Conservation (phyloP, 805 yeast species). For the Kodamaea kaohsiungensis region DNA sequence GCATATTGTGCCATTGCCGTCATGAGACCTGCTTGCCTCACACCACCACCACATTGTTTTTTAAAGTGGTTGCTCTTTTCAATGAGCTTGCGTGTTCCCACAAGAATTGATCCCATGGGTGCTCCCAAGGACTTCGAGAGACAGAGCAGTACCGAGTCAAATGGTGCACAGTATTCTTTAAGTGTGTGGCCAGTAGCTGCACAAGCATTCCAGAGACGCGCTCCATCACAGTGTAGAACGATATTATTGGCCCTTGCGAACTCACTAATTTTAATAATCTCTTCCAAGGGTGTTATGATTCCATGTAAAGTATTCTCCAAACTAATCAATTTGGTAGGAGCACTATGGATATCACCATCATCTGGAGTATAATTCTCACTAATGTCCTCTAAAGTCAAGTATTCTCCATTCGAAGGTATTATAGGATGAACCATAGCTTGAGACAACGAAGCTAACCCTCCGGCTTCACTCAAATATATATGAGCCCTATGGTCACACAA, state of each 20-base stretch:
- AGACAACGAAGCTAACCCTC: constrained; percentile 84
- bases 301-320: constrained; percentile 92
- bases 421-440: constrained; percentile 92
- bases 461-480: constrained; percentile 82
- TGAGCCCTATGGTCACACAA: constrained; percentile 87
- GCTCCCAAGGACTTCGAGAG: constrained; percentile 90
- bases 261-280: constrained; percentile 64
- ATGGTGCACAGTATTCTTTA: constrained; percentile 67
- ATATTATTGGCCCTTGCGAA: constrained; percentile 66
- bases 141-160: constrained; percentile 90
- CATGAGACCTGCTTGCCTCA: constrained; percentile 84
- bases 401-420: constrained; percentile 69
- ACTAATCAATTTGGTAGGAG: constrained; percentile 83
- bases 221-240: constrained; percentile 86
- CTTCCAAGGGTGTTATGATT: constrained; percentile 74
- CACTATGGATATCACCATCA: constrained; percentile 82
- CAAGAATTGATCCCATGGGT: constrained; percentile 87
- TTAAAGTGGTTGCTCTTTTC: constrained; percentile 79
- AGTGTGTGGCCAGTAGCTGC: constrained; percentile 70
- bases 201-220: constrained; percentile 92
- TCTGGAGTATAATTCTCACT: constrained; percentile 60
- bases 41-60: constrained; percentile 92
- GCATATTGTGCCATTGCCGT: constrained; percentile 81
- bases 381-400: constrained; percentile 81
- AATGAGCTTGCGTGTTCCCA: constrained; percentile 61